Evolutionary conservation across 1,284 basidiomycete genomes (phyloP).

Genomic region (Cerioporus squamosus): DNA sequence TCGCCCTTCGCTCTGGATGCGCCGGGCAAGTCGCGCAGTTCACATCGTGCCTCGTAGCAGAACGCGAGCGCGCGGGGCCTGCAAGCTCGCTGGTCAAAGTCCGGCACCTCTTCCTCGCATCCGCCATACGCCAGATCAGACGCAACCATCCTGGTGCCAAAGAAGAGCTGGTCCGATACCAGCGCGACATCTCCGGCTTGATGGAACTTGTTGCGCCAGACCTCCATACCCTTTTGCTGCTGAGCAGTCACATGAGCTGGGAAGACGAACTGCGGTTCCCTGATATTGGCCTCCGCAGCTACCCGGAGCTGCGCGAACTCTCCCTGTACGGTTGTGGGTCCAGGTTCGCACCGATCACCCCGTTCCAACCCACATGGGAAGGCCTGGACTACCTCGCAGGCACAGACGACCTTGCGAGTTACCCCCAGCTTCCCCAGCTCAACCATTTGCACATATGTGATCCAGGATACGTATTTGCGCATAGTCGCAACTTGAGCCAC

Average conservation of each 20-base stretch:
- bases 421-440: neutral
- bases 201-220: neutral
- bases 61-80: neutral
- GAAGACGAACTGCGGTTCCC: neutral
- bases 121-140: neutral
- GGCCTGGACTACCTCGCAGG: neutral
- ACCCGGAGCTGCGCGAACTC: neutral
- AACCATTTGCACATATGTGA: neutral
- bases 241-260: neutral
- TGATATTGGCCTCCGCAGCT: neutral
- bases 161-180: neutral
- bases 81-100: neutral
- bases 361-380: too few relatives aligned
- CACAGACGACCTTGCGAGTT: neutral
- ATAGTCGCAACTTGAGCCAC: neutral
- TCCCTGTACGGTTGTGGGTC: neutral
- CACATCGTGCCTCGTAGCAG: neutral
- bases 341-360: neutral
- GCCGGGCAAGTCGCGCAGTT: neutral
- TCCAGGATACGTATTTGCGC: too few relatives aligned
- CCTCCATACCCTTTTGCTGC: neutral
- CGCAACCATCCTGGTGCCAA: neutral
- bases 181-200: neutral
- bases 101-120: neutral
- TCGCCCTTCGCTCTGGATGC: neutral